Evolutionary conservation across 139 green algal genomes (phyloP), one percentile per base, ranked within the genome.

Genomic region (Coelastrella sp.): DNA sequence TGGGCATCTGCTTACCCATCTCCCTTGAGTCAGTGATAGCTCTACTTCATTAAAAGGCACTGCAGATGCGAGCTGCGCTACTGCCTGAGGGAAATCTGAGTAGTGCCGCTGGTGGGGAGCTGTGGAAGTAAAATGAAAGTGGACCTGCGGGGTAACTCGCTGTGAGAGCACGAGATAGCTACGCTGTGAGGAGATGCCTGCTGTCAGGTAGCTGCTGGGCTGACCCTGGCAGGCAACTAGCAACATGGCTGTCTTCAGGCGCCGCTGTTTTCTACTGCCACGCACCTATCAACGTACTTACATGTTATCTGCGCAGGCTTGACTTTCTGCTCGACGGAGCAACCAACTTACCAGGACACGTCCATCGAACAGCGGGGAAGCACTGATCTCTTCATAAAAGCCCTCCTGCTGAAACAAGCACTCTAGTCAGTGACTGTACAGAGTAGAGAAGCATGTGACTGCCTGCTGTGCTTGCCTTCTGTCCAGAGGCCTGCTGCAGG

Each of bases 21-120:
- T 90, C 8, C 93, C 93, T 56, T 90, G 91, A 4, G 92, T 93
- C 15, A 95, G 85, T 0, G 90, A 88, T 60, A 95, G 68, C 72
- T 95, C 90, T 7, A 95, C 12, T n/a, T 91, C 72, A 25, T 78
- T 19, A 60, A 92, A 89, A 11, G 72, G 61, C 10, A 85, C 20
- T 35, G 68, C 57, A 7, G 68, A 56, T 7, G 75, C 78, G 12
- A 94, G 80, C 60, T 94, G 82, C 17, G 66, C 57, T 0, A 94
- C 63, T n/a, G 89, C 88, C 49, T 78, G 75, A 19, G 91, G 92
- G 25, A 93, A 88, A 0, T 70, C 14, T 6, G 80, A 65, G 59
- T 91, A 89, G 73, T 93, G 87, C 15, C 57, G 74, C 56, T 15
- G 70, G 24, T 24, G 20, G 12, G 72, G 49, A 9, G 75, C 78